Evolutionary conservation across 805 yeast species (phyloP).

Genomic region (Metschnikowia cerradonensis): DNA sequence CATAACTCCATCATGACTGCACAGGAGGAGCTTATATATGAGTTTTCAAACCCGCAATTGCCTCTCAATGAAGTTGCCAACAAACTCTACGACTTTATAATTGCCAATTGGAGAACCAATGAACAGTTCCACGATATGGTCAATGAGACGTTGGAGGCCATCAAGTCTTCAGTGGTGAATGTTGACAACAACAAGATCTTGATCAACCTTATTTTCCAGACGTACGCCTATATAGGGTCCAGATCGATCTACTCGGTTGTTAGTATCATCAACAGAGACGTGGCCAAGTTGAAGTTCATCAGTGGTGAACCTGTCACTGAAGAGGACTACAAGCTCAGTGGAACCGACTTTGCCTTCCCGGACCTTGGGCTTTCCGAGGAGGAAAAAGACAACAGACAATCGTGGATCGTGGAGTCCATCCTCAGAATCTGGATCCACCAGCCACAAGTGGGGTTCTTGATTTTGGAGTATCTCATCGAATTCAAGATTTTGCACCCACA

Average conservation of each 20-base stretch:
- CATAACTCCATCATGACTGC: constrained; percentile 24
- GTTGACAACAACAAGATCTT: constrained; percentile 33
- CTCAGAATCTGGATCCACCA: constrained; percentile 43
- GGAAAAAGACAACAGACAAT: constrained; percentile 26
- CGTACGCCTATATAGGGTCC: constrained; percentile 77
- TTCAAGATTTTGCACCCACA: constrained; percentile 31
- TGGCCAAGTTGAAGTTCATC: constrained; percentile 35
- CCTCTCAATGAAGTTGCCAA: constrained; percentile 36
- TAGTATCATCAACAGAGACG: constrained; percentile 37
- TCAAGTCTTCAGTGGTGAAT: constrained; percentile 19
- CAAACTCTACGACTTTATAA: constrained; percentile 39
- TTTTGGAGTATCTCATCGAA: constrained; percentile 40
- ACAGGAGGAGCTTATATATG: constrained; percentile 37
- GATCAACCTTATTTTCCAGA: constrained; percentile 61
- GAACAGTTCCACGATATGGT: constrained; percentile 32
- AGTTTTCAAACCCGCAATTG: constrained; percentile 32
- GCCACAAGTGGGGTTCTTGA: constrained; percentile 42
- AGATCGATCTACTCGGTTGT: constrained; percentile 66
- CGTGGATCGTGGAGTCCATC: constrained; percentile 36
- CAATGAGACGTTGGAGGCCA: constrained; percentile 26
- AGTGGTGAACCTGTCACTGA: constrained; percentile 31
- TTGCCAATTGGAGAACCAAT: constrained; percentile 39
- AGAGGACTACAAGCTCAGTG: constrained; percentile 26
- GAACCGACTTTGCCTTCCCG: constrained; percentile 32
- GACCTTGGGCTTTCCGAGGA: constrained; percentile 22